phyloP scores from a whole-genome alignment of 2,329 filamentous ascomycete species.

The Monilinia fructicola region DNA sequence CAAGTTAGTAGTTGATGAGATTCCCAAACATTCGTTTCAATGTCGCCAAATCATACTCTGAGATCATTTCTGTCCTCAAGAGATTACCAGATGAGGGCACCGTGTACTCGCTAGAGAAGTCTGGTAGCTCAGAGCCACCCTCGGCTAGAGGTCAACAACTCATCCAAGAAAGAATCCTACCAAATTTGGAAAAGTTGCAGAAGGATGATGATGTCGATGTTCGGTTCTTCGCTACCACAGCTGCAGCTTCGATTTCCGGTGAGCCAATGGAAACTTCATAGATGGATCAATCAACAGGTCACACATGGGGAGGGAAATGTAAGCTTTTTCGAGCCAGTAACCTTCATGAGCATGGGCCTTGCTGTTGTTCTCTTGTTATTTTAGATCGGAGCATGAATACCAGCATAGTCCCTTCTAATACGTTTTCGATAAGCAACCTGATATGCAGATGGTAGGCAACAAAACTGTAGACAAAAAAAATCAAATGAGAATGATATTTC shows the following conservation, averaged over 20 bases:
- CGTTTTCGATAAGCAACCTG: constrained; percentile 18
- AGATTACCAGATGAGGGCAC: constrained; percentile 87
- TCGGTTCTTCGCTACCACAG: constrained; percentile 93
- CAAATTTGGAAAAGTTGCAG: constrained; percentile 91
- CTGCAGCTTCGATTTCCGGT: constrained; percentile 56
- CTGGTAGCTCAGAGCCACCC: constrained; percentile 58
- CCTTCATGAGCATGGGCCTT: constrained; percentile 31
- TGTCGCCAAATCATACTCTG: constrained; percentile 94
- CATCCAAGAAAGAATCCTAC: constrained; percentile 82
- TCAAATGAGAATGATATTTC: constrained; percentile 8
- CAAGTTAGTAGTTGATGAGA: constrained; percentile 88
- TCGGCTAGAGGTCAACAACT: constrained; percentile 74
- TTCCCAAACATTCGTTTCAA: constrained; percentile 99
- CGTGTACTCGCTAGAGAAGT: constrained; percentile 80
- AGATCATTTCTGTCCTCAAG: constrained; percentile 87
- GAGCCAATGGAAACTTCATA: constrained; percentile 56
- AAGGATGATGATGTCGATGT: constrained; percentile 98
- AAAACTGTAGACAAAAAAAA: constrained; percentile 11
- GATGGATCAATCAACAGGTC: constrained; percentile 40
- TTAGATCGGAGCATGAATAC: constrained; percentile 41
- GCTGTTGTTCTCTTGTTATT: constrained; percentile 35
- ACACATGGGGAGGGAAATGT: constrained; percentile 31
- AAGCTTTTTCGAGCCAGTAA: constrained; percentile 33
- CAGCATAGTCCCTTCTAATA: constrained; percentile 35
- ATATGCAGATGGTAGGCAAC: constrained; percentile 13